phyloP scores from a whole-genome alignment of 2,329 filamentous ascomycete species.

The Penicillium palitans region DNA sequence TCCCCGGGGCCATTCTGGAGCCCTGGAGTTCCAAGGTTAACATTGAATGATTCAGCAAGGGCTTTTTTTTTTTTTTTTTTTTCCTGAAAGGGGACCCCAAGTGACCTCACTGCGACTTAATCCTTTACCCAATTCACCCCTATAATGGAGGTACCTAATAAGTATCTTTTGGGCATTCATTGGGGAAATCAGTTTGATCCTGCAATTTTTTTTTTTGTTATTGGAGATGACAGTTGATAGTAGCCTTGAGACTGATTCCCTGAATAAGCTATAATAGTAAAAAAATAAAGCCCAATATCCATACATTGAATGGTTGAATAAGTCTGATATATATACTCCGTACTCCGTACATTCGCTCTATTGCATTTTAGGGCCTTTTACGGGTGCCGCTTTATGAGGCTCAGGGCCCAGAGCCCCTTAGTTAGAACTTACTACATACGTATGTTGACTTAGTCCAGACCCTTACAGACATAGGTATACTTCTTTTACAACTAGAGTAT shows the following conservation, averaged over 20 bases:
- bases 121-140: not conserved
- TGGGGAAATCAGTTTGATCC: not conserved
- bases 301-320: not conserved
- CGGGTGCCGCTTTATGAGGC: too few relatives aligned
- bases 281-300: not conserved
- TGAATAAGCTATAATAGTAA: not conserved
- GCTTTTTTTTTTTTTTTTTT: not conserved
- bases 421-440: too few relatives aligned
- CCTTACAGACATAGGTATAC: too few relatives aligned
- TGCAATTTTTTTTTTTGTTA: not conserved
- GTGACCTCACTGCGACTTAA: conserved; percentile 7
- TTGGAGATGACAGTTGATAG: not conserved
- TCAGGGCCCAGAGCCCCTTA: too few relatives aligned
- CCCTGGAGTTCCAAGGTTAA: too few relatives aligned
- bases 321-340: too few relatives aligned
- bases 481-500: too few relatives aligned
- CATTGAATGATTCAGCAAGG: conserved; percentile 3
- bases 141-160: not conserved
- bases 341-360: too few relatives aligned
- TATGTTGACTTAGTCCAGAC: too few relatives aligned
- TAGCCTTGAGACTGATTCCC: not conserved
- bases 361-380: too few relatives aligned
- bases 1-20: not conserved
- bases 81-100: not conserved
- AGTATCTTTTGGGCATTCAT: not conserved